A percentile compares a stretch with the other conserved stretches of the same genome.
These are phyloP conservation scores for Phytophthora brassicae DNA, from an alignment of 352 stramenopile genomes.

Conservation along the genomic window DNA sequence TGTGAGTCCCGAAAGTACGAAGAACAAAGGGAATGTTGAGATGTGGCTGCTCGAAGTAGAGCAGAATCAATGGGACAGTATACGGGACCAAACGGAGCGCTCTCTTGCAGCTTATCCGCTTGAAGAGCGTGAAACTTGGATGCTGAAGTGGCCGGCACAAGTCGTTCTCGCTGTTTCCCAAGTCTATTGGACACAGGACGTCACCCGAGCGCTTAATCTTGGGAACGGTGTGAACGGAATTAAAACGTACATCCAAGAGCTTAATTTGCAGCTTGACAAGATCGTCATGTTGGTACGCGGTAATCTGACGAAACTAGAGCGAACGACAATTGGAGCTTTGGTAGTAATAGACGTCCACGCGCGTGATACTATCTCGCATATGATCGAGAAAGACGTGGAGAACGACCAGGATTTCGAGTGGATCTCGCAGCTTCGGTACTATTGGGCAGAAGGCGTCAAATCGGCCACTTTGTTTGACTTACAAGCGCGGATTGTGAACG, in stretches of 20 bases:
- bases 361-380: conserved; percentile 90
- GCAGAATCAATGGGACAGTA: conserved; percentile 88
- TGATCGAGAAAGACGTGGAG: conserved; percentile 90
- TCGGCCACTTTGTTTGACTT: conserved; percentile 57
- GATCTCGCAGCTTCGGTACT: conserved; percentile 94
- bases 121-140: conserved; percentile 85
- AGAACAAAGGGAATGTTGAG: conserved; percentile 95
- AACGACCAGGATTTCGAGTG: conserved; percentile 93
- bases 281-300: conserved; percentile 93
- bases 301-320: conserved; percentile 89
- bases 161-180: conserved; percentile 92
- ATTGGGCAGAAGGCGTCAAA: conserved; percentile 84
- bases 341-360: conserved; percentile 94
- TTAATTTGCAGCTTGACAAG: conserved; percentile 88
- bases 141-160: conserved; percentile 93
- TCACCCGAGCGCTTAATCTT: conserved; percentile 81
- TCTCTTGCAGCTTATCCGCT: conserved; percentile 86
- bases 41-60: conserved; percentile 94
- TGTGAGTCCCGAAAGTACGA: conserved; percentile 90
- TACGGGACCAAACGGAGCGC: conserved; percentile 90
- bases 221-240: conserved; percentile 69
- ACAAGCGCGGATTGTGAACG: conserved; percentile 89
- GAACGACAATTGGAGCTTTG: conserved; percentile 91
- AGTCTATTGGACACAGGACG: conserved; percentile 94
- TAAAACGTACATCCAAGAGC: conserved; percentile 69